A percentile compares a stretch with the other conserved stretches of the same genome.
Conservation (phyloP, 2,329 filamentous ascomycete species). For the Colletotrichum graminicola region DNA sequence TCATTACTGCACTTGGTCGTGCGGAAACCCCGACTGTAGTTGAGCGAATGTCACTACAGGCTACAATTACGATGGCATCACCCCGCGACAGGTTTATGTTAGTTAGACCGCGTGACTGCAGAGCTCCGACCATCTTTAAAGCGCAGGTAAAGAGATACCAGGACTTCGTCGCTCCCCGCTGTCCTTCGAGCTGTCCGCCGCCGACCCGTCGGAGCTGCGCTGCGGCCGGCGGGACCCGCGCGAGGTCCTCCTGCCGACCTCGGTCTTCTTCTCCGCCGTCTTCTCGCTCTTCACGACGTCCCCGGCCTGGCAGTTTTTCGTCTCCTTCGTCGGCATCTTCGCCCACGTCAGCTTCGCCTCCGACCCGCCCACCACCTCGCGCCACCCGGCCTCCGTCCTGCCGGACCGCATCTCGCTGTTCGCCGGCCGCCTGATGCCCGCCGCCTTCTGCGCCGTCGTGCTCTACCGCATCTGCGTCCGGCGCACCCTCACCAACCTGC, state of each 20-base stretch:
- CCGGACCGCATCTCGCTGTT: constrained; percentile 37
- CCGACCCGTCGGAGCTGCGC: constrained; percentile 60
- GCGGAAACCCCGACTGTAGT: too few species aligned
- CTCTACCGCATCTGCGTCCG: constrained; percentile 86
- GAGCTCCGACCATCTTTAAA: too few species aligned
- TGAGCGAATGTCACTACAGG: too few species aligned
- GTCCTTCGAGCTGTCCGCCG: constrained; percentile 78
- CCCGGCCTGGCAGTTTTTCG: constrained; percentile 85
- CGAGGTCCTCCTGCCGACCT: constrained; percentile 88
- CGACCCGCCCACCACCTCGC: constrained; percentile 75
- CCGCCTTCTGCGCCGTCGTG: constrained; percentile 87
- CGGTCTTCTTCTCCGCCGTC: constrained; percentile 80
- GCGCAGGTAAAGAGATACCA: too few species aligned
- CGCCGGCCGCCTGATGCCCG: constrained; percentile 82
- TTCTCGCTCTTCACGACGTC: constrained; percentile 86
- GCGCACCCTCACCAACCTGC: constrained; percentile 77
- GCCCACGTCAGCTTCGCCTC: constrained; percentile 91
- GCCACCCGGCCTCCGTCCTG: constrained; percentile 78
- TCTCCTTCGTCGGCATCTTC: constrained; percentile 84
- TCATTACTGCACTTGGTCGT: too few species aligned
- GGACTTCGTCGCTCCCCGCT: too few species aligned
- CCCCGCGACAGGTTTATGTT: too few species aligned
- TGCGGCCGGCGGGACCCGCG: constrained; percentile 81
- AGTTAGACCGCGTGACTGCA: too few species aligned
- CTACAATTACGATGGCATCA: too few species aligned